A percentile compares a stretch with the other conserved stretches of the same genome.
These are phyloP conservation scores for Gremmenia infestans DNA, from an alignment of 2,329 filamentous ascomycete species.

Conservation along the genomic window DNA sequence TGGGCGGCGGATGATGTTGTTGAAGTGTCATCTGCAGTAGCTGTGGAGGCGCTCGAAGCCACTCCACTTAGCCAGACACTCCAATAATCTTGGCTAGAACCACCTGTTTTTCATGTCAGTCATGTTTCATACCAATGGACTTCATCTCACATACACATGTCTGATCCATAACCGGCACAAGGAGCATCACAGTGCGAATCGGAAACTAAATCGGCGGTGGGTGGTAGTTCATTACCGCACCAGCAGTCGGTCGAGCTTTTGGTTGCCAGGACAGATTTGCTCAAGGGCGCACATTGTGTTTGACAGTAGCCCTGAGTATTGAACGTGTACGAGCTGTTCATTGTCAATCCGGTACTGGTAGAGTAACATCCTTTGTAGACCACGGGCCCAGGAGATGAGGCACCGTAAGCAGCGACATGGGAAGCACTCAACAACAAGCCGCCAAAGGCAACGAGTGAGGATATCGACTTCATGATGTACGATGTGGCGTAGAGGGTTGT, in stretches of 20 bases:
- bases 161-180: constrained; percentile 28
- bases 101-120: constrained; percentile 24
- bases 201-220: constrained; percentile 14
- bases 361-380: constrained; percentile 26
- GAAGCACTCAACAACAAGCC: constrained; percentile 13
- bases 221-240: constrained; percentile 28
- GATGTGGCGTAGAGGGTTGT: neutral
- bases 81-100: constrained; percentile 19
- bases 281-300: constrained; percentile 15
- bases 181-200: constrained; percentile 19
- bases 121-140: neutral
- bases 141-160: constrained; percentile 22
- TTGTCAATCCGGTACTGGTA: constrained; percentile 20
- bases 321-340: constrained; percentile 23
- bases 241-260: constrained; percentile 25
- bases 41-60: constrained; percentile 12
- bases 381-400: constrained; percentile 6
- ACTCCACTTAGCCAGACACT: constrained; percentile 27
- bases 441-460: constrained; percentile 16
- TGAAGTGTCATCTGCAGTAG: constrained; percentile 8
- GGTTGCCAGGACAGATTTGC: constrained; percentile 23
- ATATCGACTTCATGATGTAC: constrained; percentile 19
- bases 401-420: constrained; percentile 9
- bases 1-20: constrained; percentile 7
- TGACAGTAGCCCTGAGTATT: constrained; percentile 28